Percentiles rank a stretch among this genome's conserved stretches.
Conservation (phyloP, 768 basidiomycete species). For the Infundibulicybe gibba region DNA sequence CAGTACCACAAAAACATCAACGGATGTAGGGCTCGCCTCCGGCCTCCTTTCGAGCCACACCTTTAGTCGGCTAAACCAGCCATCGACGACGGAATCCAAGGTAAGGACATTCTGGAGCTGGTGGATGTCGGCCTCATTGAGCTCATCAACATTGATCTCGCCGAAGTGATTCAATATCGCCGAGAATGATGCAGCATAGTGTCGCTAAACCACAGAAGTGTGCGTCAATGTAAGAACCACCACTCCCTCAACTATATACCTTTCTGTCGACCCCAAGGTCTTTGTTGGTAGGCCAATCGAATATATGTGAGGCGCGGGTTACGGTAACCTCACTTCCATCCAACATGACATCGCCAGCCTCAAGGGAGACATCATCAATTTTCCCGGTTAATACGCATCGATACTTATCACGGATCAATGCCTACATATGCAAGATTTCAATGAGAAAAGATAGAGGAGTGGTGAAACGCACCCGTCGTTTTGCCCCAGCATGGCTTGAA, state of each 20-base stretch:
- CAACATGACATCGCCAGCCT: neutral
- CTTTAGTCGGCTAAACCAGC: too few relatives aligned
- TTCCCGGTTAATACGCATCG: neutral
- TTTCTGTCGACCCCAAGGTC: too few relatives aligned
- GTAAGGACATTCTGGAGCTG: conserved; percentile 20
- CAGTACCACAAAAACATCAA: conserved; percentile 3
- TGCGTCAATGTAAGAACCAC: too few relatives aligned
- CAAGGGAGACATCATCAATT: neutral
- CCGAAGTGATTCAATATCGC: conserved; percentile 13
- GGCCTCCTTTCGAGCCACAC: neutral
- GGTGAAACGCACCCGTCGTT: neutral
- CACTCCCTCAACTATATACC: too few relatives aligned
- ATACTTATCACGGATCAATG: neutral
- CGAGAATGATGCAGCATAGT: conserved; percentile 11
- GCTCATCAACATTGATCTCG: conserved; percentile 9
- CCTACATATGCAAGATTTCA: neutral
- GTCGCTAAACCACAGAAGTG: neutral
- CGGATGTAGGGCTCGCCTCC: conserved; percentile 8
- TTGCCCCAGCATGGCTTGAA: neutral
- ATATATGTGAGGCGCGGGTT: neutral
- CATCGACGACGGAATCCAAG: too few relatives aligned
- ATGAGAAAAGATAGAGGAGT: neutral
- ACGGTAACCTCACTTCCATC: neutral
- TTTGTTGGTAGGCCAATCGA: neutral
- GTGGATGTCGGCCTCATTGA: conserved; percentile 21